A percentile compares a stretch with the other conserved stretches of the same genome.
Conservation (phyloP, 1,284 basidiomycete genomes). For the Microbotryomycetes sp. region DNA sequence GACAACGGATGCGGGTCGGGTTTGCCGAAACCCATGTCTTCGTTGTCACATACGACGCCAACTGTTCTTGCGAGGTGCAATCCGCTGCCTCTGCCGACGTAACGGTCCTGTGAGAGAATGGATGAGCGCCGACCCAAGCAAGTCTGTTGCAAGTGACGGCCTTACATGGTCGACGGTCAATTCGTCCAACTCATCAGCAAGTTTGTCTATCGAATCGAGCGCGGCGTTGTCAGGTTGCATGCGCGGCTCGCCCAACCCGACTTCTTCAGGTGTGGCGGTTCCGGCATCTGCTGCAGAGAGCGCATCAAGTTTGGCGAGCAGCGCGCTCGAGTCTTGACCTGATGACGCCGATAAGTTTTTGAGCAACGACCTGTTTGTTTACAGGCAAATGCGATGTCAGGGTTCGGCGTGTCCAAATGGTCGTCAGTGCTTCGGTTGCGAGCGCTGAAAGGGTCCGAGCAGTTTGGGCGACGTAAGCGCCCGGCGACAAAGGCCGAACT, state of each 20-base stretch:
- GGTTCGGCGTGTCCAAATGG: no score
- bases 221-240: background rate
- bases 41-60: background rate
- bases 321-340: background rate
- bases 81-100: constrained; percentile 24
- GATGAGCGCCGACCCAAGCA: background rate
- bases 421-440: no score
- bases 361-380: no score
- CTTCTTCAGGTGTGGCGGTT: background rate
- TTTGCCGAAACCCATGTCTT: background rate
- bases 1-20: background rate
- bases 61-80: constrained; percentile 21
- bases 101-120: constrained; percentile 15
- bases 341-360: background rate
- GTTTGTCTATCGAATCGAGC: constrained; percentile 3
- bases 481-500: no score
- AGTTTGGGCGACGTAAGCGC: no score
- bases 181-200: constrained; percentile 14
- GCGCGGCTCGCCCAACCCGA: no score
- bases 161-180: background rate
- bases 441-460: no score
- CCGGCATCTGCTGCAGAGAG: no score
- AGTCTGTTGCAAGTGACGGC: no score
- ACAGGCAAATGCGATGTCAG: no score
- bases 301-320: background rate